A percentile compares a stretch with the other conserved stretches of the same genome.
These are phyloP conservation scores for Raffaelea albimanens DNA, from an alignment of 2,329 filamentous ascomycete species.

Conservation along the genomic window DNA sequence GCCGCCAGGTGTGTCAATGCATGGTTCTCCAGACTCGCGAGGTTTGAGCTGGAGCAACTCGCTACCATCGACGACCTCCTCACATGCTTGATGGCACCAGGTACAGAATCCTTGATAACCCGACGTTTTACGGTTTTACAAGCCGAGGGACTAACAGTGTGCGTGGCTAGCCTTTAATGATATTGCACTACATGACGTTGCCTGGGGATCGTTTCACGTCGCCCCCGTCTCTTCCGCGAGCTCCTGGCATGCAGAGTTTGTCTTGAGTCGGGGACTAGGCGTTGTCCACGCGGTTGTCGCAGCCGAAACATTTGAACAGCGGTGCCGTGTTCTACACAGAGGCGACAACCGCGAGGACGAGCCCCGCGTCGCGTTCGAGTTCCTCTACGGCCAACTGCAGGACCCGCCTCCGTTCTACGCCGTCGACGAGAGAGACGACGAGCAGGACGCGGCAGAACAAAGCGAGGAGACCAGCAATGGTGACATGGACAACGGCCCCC, in stretches of 20 bases:
- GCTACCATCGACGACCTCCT: not conserved
- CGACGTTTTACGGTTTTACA: not conserved
- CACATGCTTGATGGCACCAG: not conserved
- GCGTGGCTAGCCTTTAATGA: not conserved
- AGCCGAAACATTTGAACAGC: not conserved
- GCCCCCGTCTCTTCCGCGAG: not conserved
- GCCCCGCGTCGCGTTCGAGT: not conserved
- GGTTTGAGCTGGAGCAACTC: not conserved
- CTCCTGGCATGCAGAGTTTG: not conserved
- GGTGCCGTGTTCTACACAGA: not conserved
- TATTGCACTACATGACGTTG: not conserved
- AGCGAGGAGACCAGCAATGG: not conserved
- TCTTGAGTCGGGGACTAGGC: not conserved
- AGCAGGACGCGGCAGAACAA: not conserved
- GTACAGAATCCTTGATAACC: not conserved
- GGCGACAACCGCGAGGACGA: not conserved
- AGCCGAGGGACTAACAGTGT: not conserved
- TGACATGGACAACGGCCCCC: too few relatives aligned
- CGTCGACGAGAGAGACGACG: not conserved
- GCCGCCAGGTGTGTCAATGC: too few relatives aligned
- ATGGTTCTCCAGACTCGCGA: not conserved
- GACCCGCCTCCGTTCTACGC: not conserved
- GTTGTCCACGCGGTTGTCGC: not conserved
- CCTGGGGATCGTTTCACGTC: not conserved
- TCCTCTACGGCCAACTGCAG: not conserved